Evolutionary conservation across 176 grass and related monocot species (phyloP).

Genomic region (Phragmites australis): DNA sequence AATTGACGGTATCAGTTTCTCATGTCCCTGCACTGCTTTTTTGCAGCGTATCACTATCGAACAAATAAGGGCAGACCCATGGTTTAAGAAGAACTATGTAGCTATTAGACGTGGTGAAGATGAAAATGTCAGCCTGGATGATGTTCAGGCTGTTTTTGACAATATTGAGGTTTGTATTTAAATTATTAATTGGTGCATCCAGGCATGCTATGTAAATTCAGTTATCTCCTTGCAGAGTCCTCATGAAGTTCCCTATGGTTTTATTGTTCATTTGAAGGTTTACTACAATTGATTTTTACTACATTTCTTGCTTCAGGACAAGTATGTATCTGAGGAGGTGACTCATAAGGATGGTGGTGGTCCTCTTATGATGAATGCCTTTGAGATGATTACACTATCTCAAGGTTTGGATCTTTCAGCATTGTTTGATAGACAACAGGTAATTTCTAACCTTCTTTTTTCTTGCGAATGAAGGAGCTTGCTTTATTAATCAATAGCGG

Average conservation of each 20-base stretch:
- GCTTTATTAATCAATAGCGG: too few relatives aligned
- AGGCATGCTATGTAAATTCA: neutral
- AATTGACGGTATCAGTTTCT: constrained; percentile 15
- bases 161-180: constrained; percentile 78
- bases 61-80: constrained; percentile 68
- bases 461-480: too few relatives aligned
- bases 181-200: constrained; percentile 1
- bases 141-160: constrained; percentile 88
- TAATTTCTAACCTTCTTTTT: constrained; percentile 44
- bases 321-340: constrained; percentile 80
- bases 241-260: neutral
- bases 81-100: constrained; percentile 87
- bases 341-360: constrained; percentile 55
- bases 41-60: constrained; percentile 77
- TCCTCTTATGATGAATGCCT: constrained; percentile 98
- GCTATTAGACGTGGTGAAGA: constrained; percentile 54
- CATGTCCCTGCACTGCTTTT: constrained; percentile 5
- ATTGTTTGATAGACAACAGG: constrained; percentile 94
- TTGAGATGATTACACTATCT: constrained; percentile 99
- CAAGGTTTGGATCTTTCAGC: constrained; percentile 93
- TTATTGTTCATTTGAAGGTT: constrained; percentile 23
- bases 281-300: constrained; percentile 22
- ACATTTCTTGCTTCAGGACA: constrained; percentile 64
- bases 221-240: neutral
- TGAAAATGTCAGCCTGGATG: constrained; percentile 78